Evolutionary conservation across 2,329 filamentous ascomycete species (phyloP).

Genomic region (Sporothrix variecibatus): DNA sequence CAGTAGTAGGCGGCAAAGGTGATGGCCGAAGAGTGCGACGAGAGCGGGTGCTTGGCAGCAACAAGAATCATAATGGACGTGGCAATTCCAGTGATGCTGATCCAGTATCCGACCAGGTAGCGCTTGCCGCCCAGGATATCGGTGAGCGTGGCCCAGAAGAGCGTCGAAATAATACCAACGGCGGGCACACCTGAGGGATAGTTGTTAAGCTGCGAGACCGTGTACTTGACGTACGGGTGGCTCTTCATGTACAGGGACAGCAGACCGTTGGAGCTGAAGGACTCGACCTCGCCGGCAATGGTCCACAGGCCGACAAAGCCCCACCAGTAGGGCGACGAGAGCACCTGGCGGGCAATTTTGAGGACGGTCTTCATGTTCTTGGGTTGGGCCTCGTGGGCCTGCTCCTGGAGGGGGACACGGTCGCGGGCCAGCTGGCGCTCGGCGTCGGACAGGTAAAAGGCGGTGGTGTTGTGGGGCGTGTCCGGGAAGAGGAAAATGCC

Average conservation of each 20-base stretch:
- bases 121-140: constrained; percentile 65
- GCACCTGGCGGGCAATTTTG: constrained; percentile 50
- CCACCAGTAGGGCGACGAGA: constrained; percentile 65
- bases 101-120: constrained; percentile 68
- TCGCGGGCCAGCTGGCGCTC: constrained; percentile 43
- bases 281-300: constrained; percentile 71
- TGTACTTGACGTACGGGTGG: constrained; percentile 47
- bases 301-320: constrained; percentile 68
- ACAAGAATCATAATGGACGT: constrained; percentile 65
- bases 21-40: constrained; percentile 47
- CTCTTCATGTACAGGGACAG: constrained; percentile 53
- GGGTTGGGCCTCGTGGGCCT: constrained; percentile 40
- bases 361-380: constrained; percentile 27
- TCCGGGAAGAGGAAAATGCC: constrained; percentile 58
- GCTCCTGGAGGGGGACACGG: constrained; percentile 42
- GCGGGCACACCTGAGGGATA: constrained; percentile 60
- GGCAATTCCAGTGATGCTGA: constrained; percentile 63
- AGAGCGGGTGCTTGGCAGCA: constrained; percentile 46
- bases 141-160: constrained; percentile 70
- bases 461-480: constrained; percentile 51
- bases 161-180: constrained; percentile 59
- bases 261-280: constrained; percentile 66
- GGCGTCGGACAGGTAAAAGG: constrained; percentile 48
- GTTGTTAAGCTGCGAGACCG: constrained; percentile 55
- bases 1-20: constrained; percentile 70